Percentiles rank a stretch among this genome's conserved stretches.
Evolutionary conservation across 2,329 filamentous ascomycete species (phyloP).

Genomic region (Penicillium glabrum): DNA sequence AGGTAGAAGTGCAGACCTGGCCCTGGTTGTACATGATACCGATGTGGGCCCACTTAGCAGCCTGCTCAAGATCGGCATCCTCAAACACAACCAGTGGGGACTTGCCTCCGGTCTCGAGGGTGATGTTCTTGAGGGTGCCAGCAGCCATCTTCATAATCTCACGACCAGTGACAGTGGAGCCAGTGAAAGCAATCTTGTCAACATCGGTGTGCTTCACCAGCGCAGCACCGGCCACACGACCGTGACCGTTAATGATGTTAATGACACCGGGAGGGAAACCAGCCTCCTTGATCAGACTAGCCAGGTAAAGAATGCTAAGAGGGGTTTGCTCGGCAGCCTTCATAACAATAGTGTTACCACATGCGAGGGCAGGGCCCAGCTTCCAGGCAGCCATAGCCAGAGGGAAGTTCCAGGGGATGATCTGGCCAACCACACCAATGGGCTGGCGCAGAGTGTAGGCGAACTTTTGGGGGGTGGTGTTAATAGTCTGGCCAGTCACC

Average conservation of each 20-base stretch:
- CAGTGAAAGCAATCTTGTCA: constrained; percentile 26
- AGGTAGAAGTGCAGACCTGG: constrained; percentile 66
- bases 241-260: constrained; percentile 25
- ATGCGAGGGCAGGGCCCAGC: constrained; percentile 25
- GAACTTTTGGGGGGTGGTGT: constrained; percentile 62
- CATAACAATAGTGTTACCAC: constrained; percentile 25
- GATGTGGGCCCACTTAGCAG: constrained; percentile 42
- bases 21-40: constrained; percentile 62
- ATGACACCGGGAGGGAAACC: constrained; percentile 26
- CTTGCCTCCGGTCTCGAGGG: constrained; percentile 54
- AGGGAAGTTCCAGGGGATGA: constrained; percentile 86
- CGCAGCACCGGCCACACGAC: constrained; percentile 24
- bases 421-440: constrained; percentile 77
- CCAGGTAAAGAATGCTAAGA: constrained; percentile 24
- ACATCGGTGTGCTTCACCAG: constrained; percentile 21
- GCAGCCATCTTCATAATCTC: constrained; percentile 30
- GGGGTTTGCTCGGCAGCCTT: constrained; percentile 27
- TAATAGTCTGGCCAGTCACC: constrained; percentile 79
- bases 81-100: constrained; percentile 44
- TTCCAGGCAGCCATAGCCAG: constrained; percentile 27
- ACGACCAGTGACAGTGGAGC: constrained; percentile 22
- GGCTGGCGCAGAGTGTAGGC: constrained; percentile 82
- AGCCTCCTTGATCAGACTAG: constrained; percentile 22
- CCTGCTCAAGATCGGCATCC: constrained; percentile 48
- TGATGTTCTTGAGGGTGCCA: constrained; percentile 44